These are phyloP conservation scores for Cocos nucifera DNA, from an alignment of 176 grass and related monocot species.

Conservation along the genomic window DNA sequence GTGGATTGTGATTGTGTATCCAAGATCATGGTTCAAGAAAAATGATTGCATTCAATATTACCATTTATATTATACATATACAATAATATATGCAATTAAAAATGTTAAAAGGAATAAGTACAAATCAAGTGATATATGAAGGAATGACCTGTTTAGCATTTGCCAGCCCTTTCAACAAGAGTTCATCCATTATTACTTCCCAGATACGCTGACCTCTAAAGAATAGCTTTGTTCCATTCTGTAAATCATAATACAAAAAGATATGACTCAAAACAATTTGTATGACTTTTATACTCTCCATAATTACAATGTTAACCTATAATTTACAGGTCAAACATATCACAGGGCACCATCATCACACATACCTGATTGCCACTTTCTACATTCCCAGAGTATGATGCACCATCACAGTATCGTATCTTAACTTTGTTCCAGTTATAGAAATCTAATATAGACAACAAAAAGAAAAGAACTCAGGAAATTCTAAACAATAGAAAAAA, in stretches of 20 bases:
- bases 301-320: not conserved
- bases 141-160: not conserved
- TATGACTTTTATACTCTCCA: not conserved
- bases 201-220: no score
- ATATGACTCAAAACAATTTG: constrained; percentile 21
- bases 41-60: no score
- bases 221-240: no score
- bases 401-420: constrained; percentile 71
- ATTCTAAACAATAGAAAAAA: constrained; percentile 1
- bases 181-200: no score
- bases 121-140: not conserved
- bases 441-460: constrained; percentile 37
- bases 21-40: no score
- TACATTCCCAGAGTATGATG: constrained; percentile 55
- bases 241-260: no score
- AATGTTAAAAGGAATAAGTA: not conserved
- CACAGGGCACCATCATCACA: not conserved
- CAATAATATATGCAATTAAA: not conserved
- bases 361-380: constrained; percentile 29
- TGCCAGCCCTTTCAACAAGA: no score
- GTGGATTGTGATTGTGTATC: no score
- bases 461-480: not conserved
- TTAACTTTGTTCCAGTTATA: constrained; percentile 78
- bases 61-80: not conserved
- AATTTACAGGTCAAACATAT: not conserved